Evolutionary conservation across 306 rosid species (phyloP), one percentile per base, ranked within the genome.

Genomic region (Trichosanthes cucumerina): DNA sequence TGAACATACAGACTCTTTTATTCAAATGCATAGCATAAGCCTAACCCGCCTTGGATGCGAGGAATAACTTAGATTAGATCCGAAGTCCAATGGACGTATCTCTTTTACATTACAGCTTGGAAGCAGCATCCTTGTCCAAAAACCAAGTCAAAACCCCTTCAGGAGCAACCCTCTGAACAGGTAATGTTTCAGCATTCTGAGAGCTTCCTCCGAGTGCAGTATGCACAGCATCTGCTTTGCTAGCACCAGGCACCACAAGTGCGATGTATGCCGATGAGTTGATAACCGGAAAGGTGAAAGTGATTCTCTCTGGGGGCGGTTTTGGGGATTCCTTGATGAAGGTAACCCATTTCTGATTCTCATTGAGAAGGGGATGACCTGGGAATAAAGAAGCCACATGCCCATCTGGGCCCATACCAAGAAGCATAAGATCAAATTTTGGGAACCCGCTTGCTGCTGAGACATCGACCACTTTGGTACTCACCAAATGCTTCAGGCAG

Each of bases 381-480:
- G 99, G 99, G 87, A 95, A 95, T 54, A 95, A 84, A 76, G 99
- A 95, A 81, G 99, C 99, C 52, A 92, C 87, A 24, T 95, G 99
- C 39, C 99, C 97, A 79, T 95, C 99, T 57, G 99, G 99, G 49
- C 99, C 99, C 99, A 95, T 95, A 19, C 99, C 99, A 31, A 95
- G 84, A 75, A 95, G 96, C 90, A 86, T 87, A 82, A 95, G 91
- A 82, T 95, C 99, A 52, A 92, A 91, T 84, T 95, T 95, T 39
- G 99, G 99, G 79, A 92, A 91, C 33, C 93, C 96, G 8, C 78
- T 86, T 47, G 60, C 77, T 44, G 86, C 80, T 76, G 97, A 92
- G 59, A 78, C 34, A 36, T 80, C 81, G 31, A 95, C 69, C 60
- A 92, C 87, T 36, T 82, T 79, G 70, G 11, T 81, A 53, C 81